Evolutionary conservation across 1,139 yeast species (phyloP).

Genomic region (Kurtzmaniella quercitrusa): DNA sequence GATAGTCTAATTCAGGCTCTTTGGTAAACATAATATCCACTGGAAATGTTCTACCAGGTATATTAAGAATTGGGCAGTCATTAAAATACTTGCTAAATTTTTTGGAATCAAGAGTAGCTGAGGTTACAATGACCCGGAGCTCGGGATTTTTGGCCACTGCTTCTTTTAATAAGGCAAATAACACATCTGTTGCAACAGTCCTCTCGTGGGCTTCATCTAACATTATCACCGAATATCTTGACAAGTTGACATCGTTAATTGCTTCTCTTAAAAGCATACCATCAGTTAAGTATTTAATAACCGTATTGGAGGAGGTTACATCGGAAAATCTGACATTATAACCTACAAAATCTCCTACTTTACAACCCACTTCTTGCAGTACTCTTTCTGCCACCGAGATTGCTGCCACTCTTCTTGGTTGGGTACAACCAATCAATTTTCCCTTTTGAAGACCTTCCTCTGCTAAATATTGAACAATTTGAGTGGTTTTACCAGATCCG

Average conservation of each 20-base stretch:
- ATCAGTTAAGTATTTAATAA: slow-evolving; percentile 79
- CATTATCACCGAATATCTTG: slow-evolving; percentile 77
- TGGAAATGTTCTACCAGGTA: slow-evolving; percentile 89
- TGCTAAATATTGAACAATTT: slow-evolving; percentile 34
- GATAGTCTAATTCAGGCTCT: slow-evolving; percentile 81
- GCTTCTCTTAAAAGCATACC: slow-evolving; percentile 92
- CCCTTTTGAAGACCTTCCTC: slow-evolving; percentile 32
- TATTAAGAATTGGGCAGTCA: slow-evolving; percentile 73
- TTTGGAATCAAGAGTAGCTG: slow-evolving; percentile 86
- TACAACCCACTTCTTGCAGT: slow-evolving; percentile 59
- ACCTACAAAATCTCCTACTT: slow-evolving; percentile 61
- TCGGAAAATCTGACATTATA: slow-evolving; percentile 67
- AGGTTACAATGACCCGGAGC: slow-evolving; percentile 75
- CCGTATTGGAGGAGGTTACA: slow-evolving; percentile 48
- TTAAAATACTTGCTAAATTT: slow-evolving; percentile 78
- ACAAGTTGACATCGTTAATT: slow-evolving; percentile 66
- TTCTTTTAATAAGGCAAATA: slow-evolving; percentile 77
- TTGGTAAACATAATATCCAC: slow-evolving; percentile 76
- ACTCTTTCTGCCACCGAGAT: slow-evolving; percentile 66
- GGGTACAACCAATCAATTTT: slow-evolving; percentile 62
- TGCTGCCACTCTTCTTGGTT: slow-evolving; percentile 74
- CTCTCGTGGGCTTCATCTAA: slow-evolving; percentile 96
- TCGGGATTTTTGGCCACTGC: slow-evolving; percentile 71
- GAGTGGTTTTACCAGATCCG: slow-evolving; percentile 44
- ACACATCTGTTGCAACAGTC: slow-evolving; percentile 88